A percentile compares a stretch with the other conserved stretches of the same genome.
These are phyloP conservation scores for Zygoascus bituminiphila DNA, from an alignment of 805 yeast genomes.

Conservation along the genomic window DNA sequence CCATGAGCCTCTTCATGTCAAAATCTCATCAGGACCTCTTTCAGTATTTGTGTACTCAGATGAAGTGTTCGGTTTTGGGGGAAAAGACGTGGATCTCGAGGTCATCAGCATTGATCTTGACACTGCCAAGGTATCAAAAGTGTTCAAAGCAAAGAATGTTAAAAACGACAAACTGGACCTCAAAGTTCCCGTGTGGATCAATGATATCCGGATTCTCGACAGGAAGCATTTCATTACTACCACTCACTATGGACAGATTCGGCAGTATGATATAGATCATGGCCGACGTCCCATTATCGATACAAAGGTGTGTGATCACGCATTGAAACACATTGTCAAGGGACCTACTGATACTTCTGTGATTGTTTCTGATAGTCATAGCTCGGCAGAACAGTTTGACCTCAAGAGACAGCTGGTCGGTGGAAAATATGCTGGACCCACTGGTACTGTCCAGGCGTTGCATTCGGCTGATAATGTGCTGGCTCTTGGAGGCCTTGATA, in stretches of 20 bases:
- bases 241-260: slow-evolving; percentile 68
- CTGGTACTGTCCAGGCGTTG: slow-evolving; percentile 55
- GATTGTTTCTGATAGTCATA: slow-evolving; percentile 65
- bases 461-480: slow-evolving; percentile 32
- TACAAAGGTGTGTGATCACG: slow-evolving; percentile 46
- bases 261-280: slow-evolving; percentile 60
- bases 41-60: slow-evolving; percentile 25
- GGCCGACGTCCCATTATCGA: slow-evolving; percentile 62
- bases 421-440: slow-evolving; percentile 71
- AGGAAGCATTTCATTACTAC: slow-evolving; percentile 37
- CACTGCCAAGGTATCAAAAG: slow-evolving; percentile 19
- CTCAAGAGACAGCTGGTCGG: slow-evolving; percentile 17
- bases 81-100: slow-evolving; percentile 69
- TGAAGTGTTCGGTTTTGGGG: slow-evolving; percentile 66
- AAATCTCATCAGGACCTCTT: slow-evolving; percentile 22
- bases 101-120: slow-evolving; percentile 30
- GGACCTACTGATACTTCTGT: slow-evolving; percentile 30
- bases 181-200: slow-evolving; percentile 76
- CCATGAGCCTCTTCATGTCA: slow-evolving; percentile 7
- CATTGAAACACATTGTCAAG: slow-evolving; percentile 37
- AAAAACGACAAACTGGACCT: slow-evolving; percentile 68
- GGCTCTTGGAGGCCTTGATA: slow-evolving; percentile 78
- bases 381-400: slow-evolving; percentile 51
- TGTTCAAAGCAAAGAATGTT: slow-evolving; percentile 78
- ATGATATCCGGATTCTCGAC: slow-evolving; percentile 44